Conservation (phyloP, 306 rosid species). For the Leucaena leucocephala region DNA sequence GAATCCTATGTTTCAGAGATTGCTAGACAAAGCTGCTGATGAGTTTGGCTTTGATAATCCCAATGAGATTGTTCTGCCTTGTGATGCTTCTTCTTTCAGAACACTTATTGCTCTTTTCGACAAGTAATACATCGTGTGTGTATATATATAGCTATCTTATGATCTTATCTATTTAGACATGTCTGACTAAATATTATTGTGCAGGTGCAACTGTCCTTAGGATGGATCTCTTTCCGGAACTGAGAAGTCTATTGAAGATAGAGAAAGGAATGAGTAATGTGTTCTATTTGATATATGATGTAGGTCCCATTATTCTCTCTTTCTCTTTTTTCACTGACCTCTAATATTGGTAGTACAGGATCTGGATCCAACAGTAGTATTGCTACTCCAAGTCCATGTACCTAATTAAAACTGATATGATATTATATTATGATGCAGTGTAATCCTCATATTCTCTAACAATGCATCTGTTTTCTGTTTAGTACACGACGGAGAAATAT, state of each 20-base stretch:
- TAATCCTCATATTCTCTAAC: not conserved
- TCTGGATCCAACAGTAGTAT: not conserved
- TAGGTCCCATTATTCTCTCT: not conserved
- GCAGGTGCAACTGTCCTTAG: not conserved
- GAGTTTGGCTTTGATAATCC: constrained; percentile 38
- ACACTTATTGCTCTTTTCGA: constrained; percentile 12
- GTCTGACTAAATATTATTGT: not conserved
- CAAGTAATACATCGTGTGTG: not conserved
- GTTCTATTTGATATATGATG: not conserved
- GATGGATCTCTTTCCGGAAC: not conserved
- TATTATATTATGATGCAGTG: no score
- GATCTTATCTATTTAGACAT: not conserved
- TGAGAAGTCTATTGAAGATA: not conserved
- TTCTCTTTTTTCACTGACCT: not conserved
- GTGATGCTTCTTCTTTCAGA: constrained; percentile 37
- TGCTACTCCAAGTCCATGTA: not conserved
- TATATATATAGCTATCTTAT: not conserved
- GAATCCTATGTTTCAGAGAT: constrained; percentile 38
- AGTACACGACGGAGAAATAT: not conserved
- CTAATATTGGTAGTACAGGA: not conserved
- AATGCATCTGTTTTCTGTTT: not conserved
- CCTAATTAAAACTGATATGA: no score
- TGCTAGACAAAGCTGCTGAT: constrained; percentile 47
- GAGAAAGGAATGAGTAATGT: not conserved
- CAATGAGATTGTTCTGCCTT: constrained; percentile 43